These are phyloP conservation scores for Candida saitoana DNA, from an alignment of 805 yeast species.

Conservation along the genomic window DNA sequence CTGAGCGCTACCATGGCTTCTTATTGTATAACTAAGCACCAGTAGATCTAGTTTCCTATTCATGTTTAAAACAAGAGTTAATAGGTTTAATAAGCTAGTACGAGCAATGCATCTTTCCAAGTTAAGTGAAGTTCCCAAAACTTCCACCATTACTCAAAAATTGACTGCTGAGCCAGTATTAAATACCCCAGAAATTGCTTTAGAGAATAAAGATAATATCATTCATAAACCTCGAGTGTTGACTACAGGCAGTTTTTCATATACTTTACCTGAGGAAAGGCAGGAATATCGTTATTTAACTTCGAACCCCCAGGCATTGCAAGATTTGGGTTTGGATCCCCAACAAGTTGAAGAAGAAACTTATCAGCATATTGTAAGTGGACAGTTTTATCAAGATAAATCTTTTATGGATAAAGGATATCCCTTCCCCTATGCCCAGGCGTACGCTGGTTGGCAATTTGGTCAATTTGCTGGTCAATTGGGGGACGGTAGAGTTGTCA, in stretches of 20 bases:
- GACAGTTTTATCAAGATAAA: constrained; percentile 43
- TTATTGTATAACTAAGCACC: constrained; percentile 5
- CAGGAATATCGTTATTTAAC: constrained; percentile 50
- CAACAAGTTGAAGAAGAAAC: constrained; percentile 37
- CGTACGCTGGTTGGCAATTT: constrained; percentile 95
- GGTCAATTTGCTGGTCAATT: constrained; percentile 96
- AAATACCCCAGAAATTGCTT: constrained; percentile 22
- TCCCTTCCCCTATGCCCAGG: constrained; percentile 80
- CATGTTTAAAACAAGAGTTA: not conserved
- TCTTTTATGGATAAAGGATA: constrained; percentile 15
- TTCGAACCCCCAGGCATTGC: constrained; percentile 56
- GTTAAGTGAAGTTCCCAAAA: constrained; percentile 27
- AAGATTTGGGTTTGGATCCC: constrained; percentile 53
- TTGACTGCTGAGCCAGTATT: constrained; percentile 29
- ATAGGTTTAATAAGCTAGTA: not conserved
- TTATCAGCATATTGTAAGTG: constrained; percentile 57
- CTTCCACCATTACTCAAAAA: constrained; percentile 22
- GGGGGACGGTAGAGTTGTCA: constrained; percentile 92
- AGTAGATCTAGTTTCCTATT: not conserved
- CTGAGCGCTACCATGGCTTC: no score
- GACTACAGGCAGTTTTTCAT: constrained; percentile 66
- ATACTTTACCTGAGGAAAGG: constrained; percentile 63
- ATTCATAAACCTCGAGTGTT: constrained; percentile 36
- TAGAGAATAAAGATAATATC: constrained; percentile 25
- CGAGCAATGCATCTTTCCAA: constrained; percentile 10